Percentiles rank a stretch among this genome's conserved stretches.
These are phyloP conservation scores for Gossypium lobatum DNA, from an alignment of 441 rosid genomes.

Conservation along the genomic window DNA sequence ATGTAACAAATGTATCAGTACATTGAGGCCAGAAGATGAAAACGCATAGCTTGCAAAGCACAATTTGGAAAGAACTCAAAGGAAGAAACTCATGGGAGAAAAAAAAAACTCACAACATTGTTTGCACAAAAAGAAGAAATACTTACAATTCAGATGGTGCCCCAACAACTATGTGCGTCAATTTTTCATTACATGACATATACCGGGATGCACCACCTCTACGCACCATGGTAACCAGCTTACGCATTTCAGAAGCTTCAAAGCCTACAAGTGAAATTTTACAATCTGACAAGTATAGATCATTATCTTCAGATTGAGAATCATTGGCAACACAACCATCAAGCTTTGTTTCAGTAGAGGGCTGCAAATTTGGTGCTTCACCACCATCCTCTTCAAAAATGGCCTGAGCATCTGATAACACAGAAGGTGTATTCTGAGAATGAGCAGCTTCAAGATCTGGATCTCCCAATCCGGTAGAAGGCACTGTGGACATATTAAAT, in stretches of 20 bases:
- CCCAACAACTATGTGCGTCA: constrained; percentile 90
- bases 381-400: constrained; percentile 35
- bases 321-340: constrained; percentile 69
- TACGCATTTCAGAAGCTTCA: constrained; percentile 81
- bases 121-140: constrained; percentile 6
- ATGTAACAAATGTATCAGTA: neutral
- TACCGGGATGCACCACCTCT: constrained; percentile 91
- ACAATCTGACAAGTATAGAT: constrained; percentile 89
- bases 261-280: constrained; percentile 74
- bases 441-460: constrained; percentile 71
- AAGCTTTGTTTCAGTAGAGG: constrained; percentile 38
- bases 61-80: constrained; percentile 6
- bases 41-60: constrained; percentile 10
- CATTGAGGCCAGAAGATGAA: constrained; percentile 19
- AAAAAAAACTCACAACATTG: neutral
- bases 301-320: constrained; percentile 76
- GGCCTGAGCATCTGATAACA: constrained; percentile 44
- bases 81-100: constrained; percentile 1
- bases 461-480: constrained; percentile 44
- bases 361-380: constrained; percentile 34
- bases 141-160: constrained; percentile 87
- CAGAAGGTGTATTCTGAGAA: constrained; percentile 60
- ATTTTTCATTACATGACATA: constrained; percentile 52
- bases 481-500: constrained; percentile 33
- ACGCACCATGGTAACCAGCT: constrained; percentile 70